A percentile compares a stretch with the other conserved stretches of the same genome.
phyloP scores from a whole-genome alignment of 2,329 filamentous ascomycete genomes.

The Rhinocladiella similis region DNA sequence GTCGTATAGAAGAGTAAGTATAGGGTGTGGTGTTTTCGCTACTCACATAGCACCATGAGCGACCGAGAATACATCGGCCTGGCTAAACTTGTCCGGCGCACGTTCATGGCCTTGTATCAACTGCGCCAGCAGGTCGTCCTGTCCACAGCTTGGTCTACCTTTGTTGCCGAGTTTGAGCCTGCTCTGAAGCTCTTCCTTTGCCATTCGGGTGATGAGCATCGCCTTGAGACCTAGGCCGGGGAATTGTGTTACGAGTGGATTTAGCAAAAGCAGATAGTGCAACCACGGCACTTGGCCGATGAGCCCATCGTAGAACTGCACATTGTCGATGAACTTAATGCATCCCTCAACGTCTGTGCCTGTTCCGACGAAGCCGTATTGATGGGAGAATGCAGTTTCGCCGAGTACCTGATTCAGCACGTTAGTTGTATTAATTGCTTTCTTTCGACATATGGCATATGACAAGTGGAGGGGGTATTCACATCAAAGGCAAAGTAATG shows the following conservation, averaged over 20 bases:
- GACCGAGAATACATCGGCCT: conserved; percentile 58
- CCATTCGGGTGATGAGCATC: conserved; percentile 39
- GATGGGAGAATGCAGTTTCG: conserved; percentile 41
- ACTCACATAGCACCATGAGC: conserved; percentile 52
- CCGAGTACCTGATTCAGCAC: conserved; percentile 27
- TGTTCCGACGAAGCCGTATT: conserved; percentile 53
- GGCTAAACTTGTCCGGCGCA: conserved; percentile 48
- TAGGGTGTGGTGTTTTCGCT: no score
- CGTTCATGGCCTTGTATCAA: conserved; percentile 55
- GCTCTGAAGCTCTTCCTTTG: conserved; percentile 19
- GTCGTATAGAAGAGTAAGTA: no score
- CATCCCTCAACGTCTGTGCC: conserved; percentile 53
- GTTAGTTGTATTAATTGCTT: conserved; percentile 1
- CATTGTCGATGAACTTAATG: conserved; percentile 55
- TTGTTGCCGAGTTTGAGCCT: conserved; percentile 35
- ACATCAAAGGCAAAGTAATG: conserved; percentile 42
- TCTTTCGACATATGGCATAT: not conserved
- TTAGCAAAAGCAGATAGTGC: conserved; percentile 50
- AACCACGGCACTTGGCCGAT: conserved; percentile 42
- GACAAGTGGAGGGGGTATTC: not conserved
- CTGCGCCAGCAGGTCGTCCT: conserved; percentile 49
- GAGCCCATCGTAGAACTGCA: conserved; percentile 32
- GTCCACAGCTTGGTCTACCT: conserved; percentile 9
- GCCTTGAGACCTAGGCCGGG: conserved; percentile 42
- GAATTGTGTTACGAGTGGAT: conserved; percentile 49